These are phyloP conservation scores for Phytopythium boreale DNA, from an alignment of 352 stramenopile genomes.

Conservation along the genomic window DNA sequence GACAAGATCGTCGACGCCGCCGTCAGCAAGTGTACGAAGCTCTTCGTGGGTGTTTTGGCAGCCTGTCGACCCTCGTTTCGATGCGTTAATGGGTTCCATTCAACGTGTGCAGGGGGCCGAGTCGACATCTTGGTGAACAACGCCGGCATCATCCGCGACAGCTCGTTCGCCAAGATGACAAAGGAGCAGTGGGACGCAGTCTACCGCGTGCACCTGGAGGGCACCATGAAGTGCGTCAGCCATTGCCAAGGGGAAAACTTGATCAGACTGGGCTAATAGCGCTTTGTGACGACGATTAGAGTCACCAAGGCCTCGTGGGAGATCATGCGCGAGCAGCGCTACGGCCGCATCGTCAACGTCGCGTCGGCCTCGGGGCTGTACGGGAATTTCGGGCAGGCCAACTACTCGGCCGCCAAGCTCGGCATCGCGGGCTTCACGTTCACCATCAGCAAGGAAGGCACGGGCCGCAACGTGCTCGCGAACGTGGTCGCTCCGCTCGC, in stretches of 20 bases:
- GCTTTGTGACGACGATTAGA: slow-evolving; percentile 9
- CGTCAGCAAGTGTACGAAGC: slow-evolving; percentile 64
- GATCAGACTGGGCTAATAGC: no score
- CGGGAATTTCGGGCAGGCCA: slow-evolving; percentile 89
- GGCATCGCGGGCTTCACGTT: slow-evolving; percentile 92
- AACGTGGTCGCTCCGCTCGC: slow-evolving; percentile 85
- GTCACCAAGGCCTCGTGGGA: slow-evolving; percentile 79
- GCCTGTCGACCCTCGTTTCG: no score
- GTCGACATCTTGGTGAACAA: slow-evolving; percentile 95
- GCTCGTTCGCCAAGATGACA: slow-evolving; percentile 86
- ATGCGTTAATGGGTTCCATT: background rate
- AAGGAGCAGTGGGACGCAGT: slow-evolving; percentile 83
- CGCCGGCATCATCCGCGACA: slow-evolving; percentile 88
- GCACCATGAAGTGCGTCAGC: slow-evolving; percentile 57
- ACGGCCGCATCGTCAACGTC: slow-evolving; percentile 86
- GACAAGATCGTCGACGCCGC: slow-evolving; percentile 82
- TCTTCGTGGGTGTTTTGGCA: background rate
- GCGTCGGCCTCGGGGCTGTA: slow-evolving; percentile 82
- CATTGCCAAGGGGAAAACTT: background rate
- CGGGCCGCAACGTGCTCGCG: slow-evolving; percentile 64
- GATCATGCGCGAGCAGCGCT: slow-evolving; percentile 75
- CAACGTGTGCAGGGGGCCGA: slow-evolving; percentile 41
- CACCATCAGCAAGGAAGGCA: slow-evolving; percentile 84
- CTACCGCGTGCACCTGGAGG: slow-evolving; percentile 80
- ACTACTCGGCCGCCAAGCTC: slow-evolving; percentile 89